Percentiles rank a stretch among this genome's conserved stretches.
Evolutionary conservation across 148 eudicot species (phyloP).

Genomic region (Drosera capensis): DNA sequence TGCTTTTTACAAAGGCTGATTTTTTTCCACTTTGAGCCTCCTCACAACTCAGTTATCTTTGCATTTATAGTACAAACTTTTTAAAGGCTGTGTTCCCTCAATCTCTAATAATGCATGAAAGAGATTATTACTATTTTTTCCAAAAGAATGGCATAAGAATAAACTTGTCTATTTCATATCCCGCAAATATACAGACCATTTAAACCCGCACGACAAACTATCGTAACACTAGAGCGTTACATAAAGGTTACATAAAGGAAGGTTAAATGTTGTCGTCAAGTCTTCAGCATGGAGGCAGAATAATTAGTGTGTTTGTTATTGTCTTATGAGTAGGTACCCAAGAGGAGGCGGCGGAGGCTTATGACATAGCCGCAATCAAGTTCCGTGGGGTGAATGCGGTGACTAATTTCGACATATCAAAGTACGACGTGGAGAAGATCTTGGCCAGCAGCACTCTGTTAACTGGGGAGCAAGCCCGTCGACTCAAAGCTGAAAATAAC

Average conservation of each 20-base stretch:
- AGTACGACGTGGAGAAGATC: constrained; percentile 63
- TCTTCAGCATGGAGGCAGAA: neutral
- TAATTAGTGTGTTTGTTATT: neutral
- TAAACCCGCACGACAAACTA: too few relatives aligned
- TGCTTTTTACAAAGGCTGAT: neutral
- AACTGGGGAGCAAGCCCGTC: constrained; percentile 49
- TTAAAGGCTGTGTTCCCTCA: constrained; percentile 26
- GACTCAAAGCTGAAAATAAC: constrained; percentile 17
- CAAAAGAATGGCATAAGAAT: too few relatives aligned
- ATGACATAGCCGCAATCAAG: constrained; percentile 85
- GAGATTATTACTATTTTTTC: neutral
- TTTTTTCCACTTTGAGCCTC: neutral
- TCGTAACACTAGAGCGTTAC: too few relatives aligned
- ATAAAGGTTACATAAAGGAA: too few relatives aligned
- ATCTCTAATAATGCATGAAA: constrained; percentile 1
- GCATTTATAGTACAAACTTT: constrained; percentile 11
- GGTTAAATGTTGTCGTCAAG: neutral
- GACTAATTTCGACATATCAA: constrained; percentile 67
- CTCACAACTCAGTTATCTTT: neutral
- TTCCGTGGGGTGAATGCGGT: constrained; percentile 75
- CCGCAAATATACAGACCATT: too few relatives aligned
- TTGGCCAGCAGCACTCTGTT: constrained; percentile 50
- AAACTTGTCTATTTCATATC: too few relatives aligned
- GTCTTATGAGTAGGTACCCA: constrained; percentile 51
- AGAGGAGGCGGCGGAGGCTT: constrained; percentile 97